Base-by-base conservation (phyloP, 257 asterid genomes). In the Nicotiana otophora region DNA sequence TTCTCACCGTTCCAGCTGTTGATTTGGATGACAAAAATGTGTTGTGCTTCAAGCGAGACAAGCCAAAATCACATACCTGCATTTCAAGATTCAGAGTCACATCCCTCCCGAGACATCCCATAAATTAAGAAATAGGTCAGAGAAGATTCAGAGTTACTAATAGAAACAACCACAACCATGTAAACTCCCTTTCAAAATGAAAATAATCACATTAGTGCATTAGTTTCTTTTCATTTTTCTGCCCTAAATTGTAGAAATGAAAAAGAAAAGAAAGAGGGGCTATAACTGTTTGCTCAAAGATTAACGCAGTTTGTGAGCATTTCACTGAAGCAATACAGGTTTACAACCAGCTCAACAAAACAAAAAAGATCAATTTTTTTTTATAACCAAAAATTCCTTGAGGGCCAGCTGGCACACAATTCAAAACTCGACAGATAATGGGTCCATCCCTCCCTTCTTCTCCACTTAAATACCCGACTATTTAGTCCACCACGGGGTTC, bases 1-100 rank as follows among this genome's bases (percentile, higher is more conserved):
- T n/a, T 81, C 88, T 80, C 89, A 96, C 99, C 89, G 99, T 96
- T 85, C 99, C 99, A 82, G 97, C 99, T 62, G 99, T 94, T 46
- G 99, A 96, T 88, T 96, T 96, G 86, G 99, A 96, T 30, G 99
- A 96, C 91, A 96, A 86, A 87, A 96, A 96, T 20, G 99, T 96
- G 69, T 96, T 96, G 90, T 96, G 99, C 89, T 96, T 96, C 97
- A 96, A 88, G 82, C 99, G 98, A 82, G 99, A 96, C 91, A 96
- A 88, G 80, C 99, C 99, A 86, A 96, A 96, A 89, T 96, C 99
- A 86, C 94, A 69, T 65, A 96, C 99, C 99, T 96, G 92, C 92
- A 89, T 74, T 84, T 36, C 80, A 75, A 14, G 58, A 53, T 53
- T 53, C 58, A 75, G 63, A 51, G 62, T 58, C n/a, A 58, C 64